Conservation (phyloP, 176 grass and related monocot species). For the Alloteropsis semialata region DNA sequence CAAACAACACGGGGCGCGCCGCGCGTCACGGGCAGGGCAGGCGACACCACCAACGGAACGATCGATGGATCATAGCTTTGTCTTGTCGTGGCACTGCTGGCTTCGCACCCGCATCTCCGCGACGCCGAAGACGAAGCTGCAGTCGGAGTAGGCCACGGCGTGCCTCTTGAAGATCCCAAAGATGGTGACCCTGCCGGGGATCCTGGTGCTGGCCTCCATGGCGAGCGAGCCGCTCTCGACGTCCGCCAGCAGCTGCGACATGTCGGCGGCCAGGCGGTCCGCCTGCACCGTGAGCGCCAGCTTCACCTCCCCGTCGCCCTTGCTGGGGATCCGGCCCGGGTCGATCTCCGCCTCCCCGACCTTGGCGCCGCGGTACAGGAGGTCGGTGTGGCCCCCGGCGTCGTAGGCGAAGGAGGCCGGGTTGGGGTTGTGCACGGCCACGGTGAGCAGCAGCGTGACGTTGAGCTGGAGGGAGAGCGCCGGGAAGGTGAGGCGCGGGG, state of each 20-base stretch:
- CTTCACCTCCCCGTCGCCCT: not conserved
- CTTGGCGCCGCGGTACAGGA: slow-evolving; percentile 38
- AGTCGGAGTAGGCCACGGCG: slow-evolving; percentile 46
- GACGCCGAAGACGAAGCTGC: slow-evolving; percentile 5
- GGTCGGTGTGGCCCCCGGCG: slow-evolving; percentile 31
- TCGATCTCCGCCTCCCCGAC: not conserved
- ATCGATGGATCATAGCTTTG: not conserved
- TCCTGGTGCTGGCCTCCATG: slow-evolving; percentile 40
- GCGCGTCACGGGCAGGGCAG: not conserved
- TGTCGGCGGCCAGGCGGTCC: slow-evolving; percentile 21
- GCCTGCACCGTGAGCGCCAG: slow-evolving; percentile 40
- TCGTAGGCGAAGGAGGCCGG: slow-evolving; percentile 44
- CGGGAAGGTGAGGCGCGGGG: slow-evolving; percentile 34
- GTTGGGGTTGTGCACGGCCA: slow-evolving; percentile 57
- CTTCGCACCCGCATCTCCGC: not conserved
- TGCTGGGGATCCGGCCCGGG: not conserved
- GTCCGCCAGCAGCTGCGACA: slow-evolving; percentile 21
- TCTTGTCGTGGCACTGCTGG: not conserved
- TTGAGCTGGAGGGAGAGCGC: slow-evolving; percentile 28
- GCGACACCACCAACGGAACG: not conserved
- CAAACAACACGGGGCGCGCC: not conserved
- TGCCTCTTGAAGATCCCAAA: slow-evolving; percentile 63
- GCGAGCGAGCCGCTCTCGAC: slow-evolving; percentile 26
- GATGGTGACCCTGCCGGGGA: slow-evolving; percentile 53
- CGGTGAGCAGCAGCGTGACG: slow-evolving; percentile 47